Conservation (phyloP, 129 eudicot genomes). For the Ambrosia artemisiifolia region DNA sequence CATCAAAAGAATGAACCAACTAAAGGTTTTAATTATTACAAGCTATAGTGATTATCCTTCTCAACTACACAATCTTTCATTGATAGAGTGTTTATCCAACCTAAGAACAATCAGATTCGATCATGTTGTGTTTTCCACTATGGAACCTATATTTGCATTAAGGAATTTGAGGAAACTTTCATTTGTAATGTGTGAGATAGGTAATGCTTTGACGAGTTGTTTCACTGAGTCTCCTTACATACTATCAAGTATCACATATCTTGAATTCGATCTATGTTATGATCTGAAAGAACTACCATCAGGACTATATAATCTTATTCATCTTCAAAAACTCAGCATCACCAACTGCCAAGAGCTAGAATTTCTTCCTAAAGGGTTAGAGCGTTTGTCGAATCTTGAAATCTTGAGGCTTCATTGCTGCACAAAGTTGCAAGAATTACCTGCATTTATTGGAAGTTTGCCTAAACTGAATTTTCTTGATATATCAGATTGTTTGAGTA, state of each 20-base stretch:
- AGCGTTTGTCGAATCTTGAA: constrained; percentile 17
- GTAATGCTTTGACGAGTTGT: constrained; percentile 24
- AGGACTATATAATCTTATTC: constrained; percentile 23
- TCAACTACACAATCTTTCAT: constrained; percentile 17
- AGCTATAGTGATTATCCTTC: constrained; percentile 25
- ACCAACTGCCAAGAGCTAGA: constrained; percentile 46
- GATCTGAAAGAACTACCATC: constrained; percentile 39
- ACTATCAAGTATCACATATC: constrained; percentile 32
- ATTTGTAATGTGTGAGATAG: constrained; percentile 38
- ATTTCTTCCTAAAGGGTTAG: constrained; percentile 30
- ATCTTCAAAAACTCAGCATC: constrained; percentile 39
- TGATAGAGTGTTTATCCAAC: constrained; percentile 5
- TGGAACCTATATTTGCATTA: constrained; percentile 13
- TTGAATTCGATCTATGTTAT: constrained; percentile 39
- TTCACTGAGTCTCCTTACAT: constrained; percentile 8
- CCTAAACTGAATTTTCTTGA: constrained; percentile 21
- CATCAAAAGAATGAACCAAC: constrained; percentile 18
- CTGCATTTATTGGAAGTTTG: constrained; percentile 21
- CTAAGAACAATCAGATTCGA: constrained; percentile 31
- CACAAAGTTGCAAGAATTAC: constrained; percentile 28
- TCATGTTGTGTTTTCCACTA: constrained; percentile 23
- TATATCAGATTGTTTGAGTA: constrained; percentile 32
- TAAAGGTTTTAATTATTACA: constrained; percentile 29
- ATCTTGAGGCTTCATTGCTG: constrained; percentile 23
- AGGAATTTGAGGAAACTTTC: constrained; percentile 40